Evolutionary conservation across 306 rosid species (phyloP).

Genomic region (Acacia melanoxylon): DNA sequence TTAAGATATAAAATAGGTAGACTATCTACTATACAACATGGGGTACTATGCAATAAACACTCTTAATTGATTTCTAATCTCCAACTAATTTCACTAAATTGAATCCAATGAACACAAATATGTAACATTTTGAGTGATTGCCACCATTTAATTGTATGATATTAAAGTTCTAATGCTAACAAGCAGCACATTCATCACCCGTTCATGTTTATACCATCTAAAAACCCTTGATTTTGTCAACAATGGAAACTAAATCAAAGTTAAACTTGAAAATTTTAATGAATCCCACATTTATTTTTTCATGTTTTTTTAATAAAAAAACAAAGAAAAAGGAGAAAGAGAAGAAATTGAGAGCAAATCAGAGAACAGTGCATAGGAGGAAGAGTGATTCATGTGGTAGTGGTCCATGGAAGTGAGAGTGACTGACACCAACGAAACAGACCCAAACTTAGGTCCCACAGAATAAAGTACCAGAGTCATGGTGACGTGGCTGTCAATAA

Average conservation of each 20-base stretch:
- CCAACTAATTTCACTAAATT: background rate
- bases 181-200: background rate
- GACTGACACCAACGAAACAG: background rate
- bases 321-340: background rate
- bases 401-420: conserved; percentile 2
- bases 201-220: background rate
- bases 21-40: background rate
- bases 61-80: background rate
- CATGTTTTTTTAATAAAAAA: background rate
- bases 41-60: background rate
- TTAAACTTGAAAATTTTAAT: background rate
- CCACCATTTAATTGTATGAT: background rate
- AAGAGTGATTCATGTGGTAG: background rate
- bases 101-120: background rate
- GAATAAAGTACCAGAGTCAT: background rate
- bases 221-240: background rate
- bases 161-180: background rate
- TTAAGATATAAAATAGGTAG: background rate
- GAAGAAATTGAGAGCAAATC: background rate
- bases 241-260: background rate
- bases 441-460: background rate
- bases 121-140: background rate
- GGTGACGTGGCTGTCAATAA: conserved; percentile 19
- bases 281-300: background rate
- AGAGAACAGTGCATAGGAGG: background rate